These are phyloP conservation scores for Candida tammaniensis DNA, from an alignment of 805 yeast species.

Conservation along the genomic window DNA sequence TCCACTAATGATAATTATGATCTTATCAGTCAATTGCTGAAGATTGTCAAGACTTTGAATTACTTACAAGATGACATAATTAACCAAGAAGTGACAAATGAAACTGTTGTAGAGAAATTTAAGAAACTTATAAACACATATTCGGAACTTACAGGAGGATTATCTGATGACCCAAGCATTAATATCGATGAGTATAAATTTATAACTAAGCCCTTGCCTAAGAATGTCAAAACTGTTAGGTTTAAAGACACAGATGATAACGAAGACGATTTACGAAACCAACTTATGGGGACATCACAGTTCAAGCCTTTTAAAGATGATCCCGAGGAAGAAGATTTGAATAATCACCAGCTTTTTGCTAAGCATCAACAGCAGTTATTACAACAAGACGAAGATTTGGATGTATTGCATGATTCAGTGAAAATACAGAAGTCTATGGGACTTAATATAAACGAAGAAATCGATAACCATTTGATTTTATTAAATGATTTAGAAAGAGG, in stretches of 20 bases:
- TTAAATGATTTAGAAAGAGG: slow-evolving; percentile 42
- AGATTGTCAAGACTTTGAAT: slow-evolving; percentile 23
- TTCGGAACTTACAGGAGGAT: slow-evolving; percentile 13
- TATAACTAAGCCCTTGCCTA: slow-evolving; percentile 8
- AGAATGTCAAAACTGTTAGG: slow-evolving; percentile 30
- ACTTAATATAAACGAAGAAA: slow-evolving; percentile 32
- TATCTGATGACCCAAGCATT: slow-evolving; percentile 26
- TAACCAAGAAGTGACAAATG: slow-evolving; percentile 8
- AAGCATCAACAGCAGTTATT: slow-evolving; percentile 40
- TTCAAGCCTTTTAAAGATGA: slow-evolving; percentile 38
- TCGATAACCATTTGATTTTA: slow-evolving; percentile 41
- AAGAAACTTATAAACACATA: slow-evolving; percentile 16
- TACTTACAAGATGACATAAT: slow-evolving; percentile 29
- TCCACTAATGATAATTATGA: slow-evolving; percentile 39
- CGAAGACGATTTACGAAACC: slow-evolving; percentile 23
- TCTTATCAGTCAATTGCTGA: slow-evolving; percentile 25
- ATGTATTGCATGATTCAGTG: slow-evolving; percentile 31
- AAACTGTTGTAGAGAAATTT: slow-evolving; percentile 7
- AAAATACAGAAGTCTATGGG: slow-evolving; percentile 41
- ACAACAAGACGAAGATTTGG: slow-evolving; percentile 37
- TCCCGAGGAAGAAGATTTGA: slow-evolving; percentile 12
- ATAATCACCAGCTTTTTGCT: slow-evolving; percentile 41
- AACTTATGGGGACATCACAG: slow-evolving; percentile 32
- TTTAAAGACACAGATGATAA: slow-evolving; percentile 28
- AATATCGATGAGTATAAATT: slow-evolving; percentile 31